phyloP scores from a whole-genome alignment of 2,329 filamentous ascomycete species.

The Fusarium lateritium region DNA sequence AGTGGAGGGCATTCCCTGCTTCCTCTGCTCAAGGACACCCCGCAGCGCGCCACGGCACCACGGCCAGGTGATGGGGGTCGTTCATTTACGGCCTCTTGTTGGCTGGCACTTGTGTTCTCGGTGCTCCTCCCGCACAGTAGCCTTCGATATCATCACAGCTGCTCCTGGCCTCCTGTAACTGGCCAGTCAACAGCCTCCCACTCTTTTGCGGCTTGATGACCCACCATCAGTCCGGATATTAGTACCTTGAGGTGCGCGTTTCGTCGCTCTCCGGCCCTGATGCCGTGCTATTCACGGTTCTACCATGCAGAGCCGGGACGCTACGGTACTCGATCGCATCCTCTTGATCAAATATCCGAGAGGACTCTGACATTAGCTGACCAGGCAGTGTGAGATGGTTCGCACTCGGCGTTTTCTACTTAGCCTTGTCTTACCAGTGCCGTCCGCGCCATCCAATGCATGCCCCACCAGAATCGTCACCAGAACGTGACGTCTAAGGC shows the following conservation, averaged over 20 bases:
- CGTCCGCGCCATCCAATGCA: slow-evolving; percentile 21
- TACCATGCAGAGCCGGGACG: slow-evolving; percentile 10
- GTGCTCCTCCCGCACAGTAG: slow-evolving; percentile 13
- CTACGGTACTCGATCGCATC: slow-evolving; percentile 14
- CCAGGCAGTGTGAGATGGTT: slow-evolving; percentile 18
- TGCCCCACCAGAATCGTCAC: slow-evolving; percentile 38
- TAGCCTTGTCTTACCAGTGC: slow-evolving; percentile 29
- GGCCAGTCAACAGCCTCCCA: slow-evolving; percentile 2
- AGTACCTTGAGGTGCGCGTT: slow-evolving; percentile 1
- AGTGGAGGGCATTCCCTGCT: slow-evolving; percentile 9
- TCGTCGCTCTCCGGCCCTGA: slow-evolving; percentile 10
- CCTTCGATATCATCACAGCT: slow-evolving; percentile 19
- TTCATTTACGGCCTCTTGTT: slow-evolving; percentile 27
- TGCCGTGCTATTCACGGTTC: slow-evolving; percentile 30
- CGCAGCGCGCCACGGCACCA: slow-evolving; percentile 28
- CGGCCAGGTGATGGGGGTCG: slow-evolving; percentile 25
- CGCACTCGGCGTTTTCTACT: slow-evolving; percentile 30
- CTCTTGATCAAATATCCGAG: slow-evolving; percentile 11
- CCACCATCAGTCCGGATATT: not conserved
- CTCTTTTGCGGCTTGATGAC: slow-evolving; percentile 1
- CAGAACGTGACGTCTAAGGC: slow-evolving; percentile 23
- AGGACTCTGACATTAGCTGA: slow-evolving; percentile 5
- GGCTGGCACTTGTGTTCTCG: slow-evolving; percentile 22
- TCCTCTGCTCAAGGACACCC: slow-evolving; percentile 11
- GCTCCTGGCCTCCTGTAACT: slow-evolving; percentile 9